Percentiles rank a stretch among this genome's conserved stretches.
phyloP scores from a whole-genome alignment of 208 protist species.

The Acanthamoeba royreba region DNA sequence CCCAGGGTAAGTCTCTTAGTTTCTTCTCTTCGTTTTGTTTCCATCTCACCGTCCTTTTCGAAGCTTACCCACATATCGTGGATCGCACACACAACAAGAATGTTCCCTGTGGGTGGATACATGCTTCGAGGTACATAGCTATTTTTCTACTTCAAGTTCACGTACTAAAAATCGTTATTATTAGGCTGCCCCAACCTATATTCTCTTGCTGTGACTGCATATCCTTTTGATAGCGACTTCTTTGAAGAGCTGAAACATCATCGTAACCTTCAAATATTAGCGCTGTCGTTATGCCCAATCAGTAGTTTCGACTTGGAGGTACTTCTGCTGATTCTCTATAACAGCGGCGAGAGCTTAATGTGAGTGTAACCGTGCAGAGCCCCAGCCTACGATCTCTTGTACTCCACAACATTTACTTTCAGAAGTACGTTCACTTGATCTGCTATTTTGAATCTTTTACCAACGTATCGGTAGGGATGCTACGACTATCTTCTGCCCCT shows the following conservation, averaged over 20 bases:
- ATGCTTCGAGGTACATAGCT: not conserved
- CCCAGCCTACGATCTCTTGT: not conserved
- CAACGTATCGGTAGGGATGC: too few species aligned
- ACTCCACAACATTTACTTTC: not conserved
- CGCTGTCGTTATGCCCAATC: not conserved
- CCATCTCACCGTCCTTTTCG: too few species aligned
- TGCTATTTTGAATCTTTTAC: too few species aligned
- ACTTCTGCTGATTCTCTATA: too few species aligned
- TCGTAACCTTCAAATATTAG: not conserved
- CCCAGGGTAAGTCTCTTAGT: not conserved
- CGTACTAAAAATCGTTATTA: too few species aligned
- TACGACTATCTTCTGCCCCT: not conserved
- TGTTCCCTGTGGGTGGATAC: not conserved
- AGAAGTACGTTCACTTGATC: not conserved
- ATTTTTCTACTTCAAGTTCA: too few species aligned
- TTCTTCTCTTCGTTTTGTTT: not conserved
- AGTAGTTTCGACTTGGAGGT: too few species aligned
- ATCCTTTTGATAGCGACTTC: not conserved
- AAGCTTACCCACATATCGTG: not conserved
- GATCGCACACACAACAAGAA: not conserved
- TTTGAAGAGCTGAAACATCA: constrained; percentile 19
- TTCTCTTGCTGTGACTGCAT: not conserved
- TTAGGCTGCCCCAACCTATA: not conserved
- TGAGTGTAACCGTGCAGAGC: not conserved
- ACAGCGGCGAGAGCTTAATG: too few species aligned